Base-by-base conservation (phyloP, 225 moss, liverwort and hornwort genomes). In the Pseudoscleropodium purum region DNA sequence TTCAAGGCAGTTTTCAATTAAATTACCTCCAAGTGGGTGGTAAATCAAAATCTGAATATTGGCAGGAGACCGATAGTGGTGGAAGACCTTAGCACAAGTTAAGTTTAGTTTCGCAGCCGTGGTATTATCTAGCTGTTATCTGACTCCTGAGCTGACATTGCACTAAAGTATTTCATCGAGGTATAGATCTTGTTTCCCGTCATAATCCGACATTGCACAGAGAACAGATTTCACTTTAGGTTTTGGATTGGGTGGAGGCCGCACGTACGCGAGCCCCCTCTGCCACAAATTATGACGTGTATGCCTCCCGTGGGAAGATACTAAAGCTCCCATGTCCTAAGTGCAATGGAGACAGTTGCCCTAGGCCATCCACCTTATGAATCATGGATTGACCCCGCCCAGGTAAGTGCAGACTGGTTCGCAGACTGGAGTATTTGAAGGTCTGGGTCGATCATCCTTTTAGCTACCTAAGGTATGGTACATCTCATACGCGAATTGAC, bases 341-440 rank as follows among this genome's bases (percentile, higher is more conserved):
- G 18, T 31, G 47, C 75, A 30, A 30, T 74, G 30, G 45, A 47
- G 2, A 18, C 30, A 7, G 30, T 18, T 30, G 11, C 43, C 43
- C 30, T 18, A 30, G 30, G 45, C 30, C 10, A 4, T 30, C 45
- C 30, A 74, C 45, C 45, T 11, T 7, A 0, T 0, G 45, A 18
- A 18, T 11, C 6, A 11, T 6, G 74, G 74, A 74, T 2, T 0
- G 30, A 30, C 18, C 45, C 30, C 18, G 30, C 45, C 45, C 10
- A 45, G 74, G 45, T 74, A 45, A 74, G 43, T 74, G 3, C 4
- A 0, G 1, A 0, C 0, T 0, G 0, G 1, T 0, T 0, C 5
- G 45, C 29, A 30, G 10, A 18, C 74, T 74, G 30, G 18, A 74
- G 47, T 74, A 18, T 74, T 74, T 47, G 30, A 45, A 74, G 18